These are phyloP conservation scores for Aphanomyces euteiches DNA, from an alignment of 352 stramenopile species.

Conservation along the genomic window DNA sequence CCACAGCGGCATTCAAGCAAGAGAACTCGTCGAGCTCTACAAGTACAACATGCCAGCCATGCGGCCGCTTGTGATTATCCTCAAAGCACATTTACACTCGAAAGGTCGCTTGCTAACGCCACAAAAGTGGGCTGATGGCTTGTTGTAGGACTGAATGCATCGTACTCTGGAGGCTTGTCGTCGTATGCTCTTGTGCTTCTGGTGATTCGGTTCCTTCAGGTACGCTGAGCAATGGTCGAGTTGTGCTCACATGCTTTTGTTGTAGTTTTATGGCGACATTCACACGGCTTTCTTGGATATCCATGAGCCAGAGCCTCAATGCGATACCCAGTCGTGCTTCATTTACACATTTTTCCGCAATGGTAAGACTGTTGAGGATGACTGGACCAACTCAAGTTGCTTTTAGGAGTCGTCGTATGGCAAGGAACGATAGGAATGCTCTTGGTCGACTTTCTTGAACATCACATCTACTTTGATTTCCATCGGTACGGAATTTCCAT, in stretches of 20 bases:
- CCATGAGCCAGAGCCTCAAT: neutral
- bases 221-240: conserved; percentile 29
- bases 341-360: conserved; percentile 67
- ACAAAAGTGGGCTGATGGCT: no score
- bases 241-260: neutral
- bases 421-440: conserved; percentile 66
- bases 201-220: conserved; percentile 91
- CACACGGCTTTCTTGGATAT: conserved; percentile 1
- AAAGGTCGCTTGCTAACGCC: conserved; percentile 38
- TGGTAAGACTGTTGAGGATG: conserved; percentile 26
- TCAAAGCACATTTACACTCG: conserved; percentile 84
- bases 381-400: neutral
- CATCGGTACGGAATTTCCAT: conserved; percentile 73
- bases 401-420: conserved; percentile 47
- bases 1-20: conserved; percentile 91
- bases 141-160: conserved; percentile 80
- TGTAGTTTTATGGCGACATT: conserved; percentile 21
- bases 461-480: conserved; percentile 83
- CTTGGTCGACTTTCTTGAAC: conserved; percentile 76
- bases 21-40: conserved; percentile 89
- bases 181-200: conserved; percentile 95
- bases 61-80: conserved; percentile 90
- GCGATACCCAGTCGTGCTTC: conserved; percentile 33
- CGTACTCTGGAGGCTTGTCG: conserved; percentile 94
- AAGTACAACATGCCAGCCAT: conserved; percentile 90